Evolutionary conservation across 495 filamentous ascomycete species (phyloP), one percentile per base, ranked within the genome.

Genomic region (Annulohypoxylon stygium): DNA sequence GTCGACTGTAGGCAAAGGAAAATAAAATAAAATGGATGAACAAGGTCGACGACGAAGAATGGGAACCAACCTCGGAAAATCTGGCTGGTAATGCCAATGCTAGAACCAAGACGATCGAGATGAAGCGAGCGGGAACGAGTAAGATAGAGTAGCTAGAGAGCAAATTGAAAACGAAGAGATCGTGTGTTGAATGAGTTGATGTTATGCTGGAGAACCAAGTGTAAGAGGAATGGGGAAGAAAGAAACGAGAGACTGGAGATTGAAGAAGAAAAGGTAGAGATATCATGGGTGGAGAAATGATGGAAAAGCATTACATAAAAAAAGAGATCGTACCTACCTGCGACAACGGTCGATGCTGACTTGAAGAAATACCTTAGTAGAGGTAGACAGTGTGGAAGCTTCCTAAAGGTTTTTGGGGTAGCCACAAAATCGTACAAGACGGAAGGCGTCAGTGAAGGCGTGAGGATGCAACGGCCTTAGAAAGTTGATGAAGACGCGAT

Each of bases 131-230:
- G 83, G 81, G 76, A 74, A 76, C 76, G 82, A 86, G 83, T 82
- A 86, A 84, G 78, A 85, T 85, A 81, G 84, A 85, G 83, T 79
- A 84, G 84, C 84, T 86, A 83, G 82, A 81, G 74, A 83, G 83
- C 85, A 85, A 86, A 84, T 84, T 82, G 65, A 67, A 74, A 80
- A 79, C 76, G 81, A 84, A 84, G 81, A 79, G 81, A 79, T 68
- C 81, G 83, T 77, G 80, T 78, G 74, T 67, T 78, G 78, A 77
- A 79, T 75, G 78, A 81, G 81, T 82, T 81, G 81, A 86, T 85
- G 83, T 78, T 85, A 84, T 86, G 82, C 69, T 78, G 81, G 77
- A 78, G 83, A 84, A 81, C 81, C 68, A 67, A 81, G 76, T 75
- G 71, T 75, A 71, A 71, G 67, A 73, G 75, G 30, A 80, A 78